phyloP scores from a whole-genome alignment of 2,329 filamentous ascomycete species.

The Dactylellina leptospora region DNA sequence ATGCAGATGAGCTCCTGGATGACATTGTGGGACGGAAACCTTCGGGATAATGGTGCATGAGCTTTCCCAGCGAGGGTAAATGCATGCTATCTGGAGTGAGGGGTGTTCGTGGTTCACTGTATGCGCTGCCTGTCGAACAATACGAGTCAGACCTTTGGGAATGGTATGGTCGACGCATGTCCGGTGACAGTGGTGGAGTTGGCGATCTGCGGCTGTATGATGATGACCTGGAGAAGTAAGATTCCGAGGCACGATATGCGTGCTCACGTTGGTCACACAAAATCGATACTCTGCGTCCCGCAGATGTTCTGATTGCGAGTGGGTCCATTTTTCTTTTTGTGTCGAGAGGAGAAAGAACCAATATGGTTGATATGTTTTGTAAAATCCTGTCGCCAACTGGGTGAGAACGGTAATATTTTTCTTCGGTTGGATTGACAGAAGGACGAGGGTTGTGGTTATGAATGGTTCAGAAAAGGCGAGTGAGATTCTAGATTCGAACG shows the following conservation, averaged over 20 bases:
- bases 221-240: constrained; percentile 47
- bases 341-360: not conserved
- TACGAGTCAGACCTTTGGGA: constrained; percentile 55
- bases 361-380: not conserved
- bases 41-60: constrained; percentile 54
- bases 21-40: constrained; percentile 53
- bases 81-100: constrained; percentile 56
- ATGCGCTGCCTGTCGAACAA: constrained; percentile 54
- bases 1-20: constrained; percentile 50
- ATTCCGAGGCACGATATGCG: constrained; percentile 45
- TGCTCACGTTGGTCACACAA: constrained; percentile 54
- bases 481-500: constrained; percentile 25
- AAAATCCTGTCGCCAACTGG: not conserved
- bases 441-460: no score
- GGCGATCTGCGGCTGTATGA: constrained; percentile 55
- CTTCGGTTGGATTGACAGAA: no score
- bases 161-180: constrained; percentile 54
- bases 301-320: constrained; percentile 57
- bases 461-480: not conserved
- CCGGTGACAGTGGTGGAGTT: constrained; percentile 56
- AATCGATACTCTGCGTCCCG: constrained; percentile 57
- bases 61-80: constrained; percentile 56
- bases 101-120: constrained; percentile 54
- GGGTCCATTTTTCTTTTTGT: constrained; percentile 53
- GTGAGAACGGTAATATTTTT: not conserved